Evolutionary conservation across 768 basidiomycete genomes (phyloP).

Genomic region (Mycena sanguinolenta): DNA sequence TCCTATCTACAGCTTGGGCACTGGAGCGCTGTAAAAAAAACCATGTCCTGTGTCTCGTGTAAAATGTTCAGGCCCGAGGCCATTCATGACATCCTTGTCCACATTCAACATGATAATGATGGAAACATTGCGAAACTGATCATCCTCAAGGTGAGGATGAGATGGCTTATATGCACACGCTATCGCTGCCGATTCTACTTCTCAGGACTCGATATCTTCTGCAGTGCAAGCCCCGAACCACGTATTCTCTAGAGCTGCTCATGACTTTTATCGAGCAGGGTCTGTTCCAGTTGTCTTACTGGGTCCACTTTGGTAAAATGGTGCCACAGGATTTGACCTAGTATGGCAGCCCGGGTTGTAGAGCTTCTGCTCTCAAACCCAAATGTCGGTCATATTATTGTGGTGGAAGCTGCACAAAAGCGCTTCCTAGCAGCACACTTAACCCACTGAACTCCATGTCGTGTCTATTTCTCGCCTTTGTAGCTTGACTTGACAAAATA

Average conservation of each 20-base stretch:
- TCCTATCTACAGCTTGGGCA: neutral
- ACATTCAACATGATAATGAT: conserved; percentile 54
- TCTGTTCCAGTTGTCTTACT: conserved; percentile 31
- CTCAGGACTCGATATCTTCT: conserved; percentile 50
- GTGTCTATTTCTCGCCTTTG: neutral
- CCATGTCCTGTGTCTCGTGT: conserved; percentile 47
- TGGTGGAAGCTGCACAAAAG: neutral
- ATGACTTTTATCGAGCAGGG: conserved; percentile 42
- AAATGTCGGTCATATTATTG: neutral
- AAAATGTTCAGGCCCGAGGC: conserved; percentile 46
- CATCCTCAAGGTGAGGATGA: conserved; percentile 21
- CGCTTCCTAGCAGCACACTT: neutral
- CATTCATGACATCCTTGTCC: conserved; percentile 54
- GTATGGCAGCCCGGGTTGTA: no score
- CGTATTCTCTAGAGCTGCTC: conserved; percentile 53
- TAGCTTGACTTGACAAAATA: neutral
- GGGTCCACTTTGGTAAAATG: neutral
- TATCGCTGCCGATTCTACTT: conserved; percentile 38
- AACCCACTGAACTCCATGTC: neutral
- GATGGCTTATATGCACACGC: no score
- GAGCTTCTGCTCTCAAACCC: neutral
- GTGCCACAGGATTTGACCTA: no score
- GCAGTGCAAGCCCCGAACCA: conserved; percentile 55
- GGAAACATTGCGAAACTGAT: conserved; percentile 48
- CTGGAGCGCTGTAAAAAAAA: conserved; percentile 25